Evolutionary conservation across 768 basidiomycete genomes (phyloP).

Genomic region (Naganishia friedmannii): DNA sequence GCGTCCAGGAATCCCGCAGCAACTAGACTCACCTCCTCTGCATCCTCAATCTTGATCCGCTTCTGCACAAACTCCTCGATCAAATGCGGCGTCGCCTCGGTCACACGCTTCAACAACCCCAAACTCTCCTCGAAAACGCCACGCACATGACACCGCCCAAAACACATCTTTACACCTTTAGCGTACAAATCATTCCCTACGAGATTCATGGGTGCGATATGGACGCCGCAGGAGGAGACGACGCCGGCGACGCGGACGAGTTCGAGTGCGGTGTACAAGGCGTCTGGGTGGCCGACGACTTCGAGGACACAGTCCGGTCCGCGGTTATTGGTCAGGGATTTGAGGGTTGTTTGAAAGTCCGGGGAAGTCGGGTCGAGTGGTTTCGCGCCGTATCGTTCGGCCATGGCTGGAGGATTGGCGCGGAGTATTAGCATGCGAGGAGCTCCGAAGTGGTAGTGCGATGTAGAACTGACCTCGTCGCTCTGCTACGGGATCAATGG

Average conservation of each 20-base stretch:
- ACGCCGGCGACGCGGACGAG: conserved; percentile 48
- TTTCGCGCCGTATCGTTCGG: conserved; percentile 51
- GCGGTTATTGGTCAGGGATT: conserved; percentile 41
- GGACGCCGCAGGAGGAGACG: conserved; percentile 46
- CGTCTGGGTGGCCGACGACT: conserved; percentile 48
- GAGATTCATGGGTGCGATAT: conserved; percentile 37
- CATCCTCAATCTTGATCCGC: conserved; percentile 28
- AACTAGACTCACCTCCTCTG: conserved; percentile 23
- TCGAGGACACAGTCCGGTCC: conserved; percentile 52
- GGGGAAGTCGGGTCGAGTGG: conserved; percentile 35
- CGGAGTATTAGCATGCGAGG: too few relatives aligned
- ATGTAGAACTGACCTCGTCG: conserved; percentile 26
- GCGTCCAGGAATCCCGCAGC: background rate
- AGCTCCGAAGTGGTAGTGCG: too few relatives aligned
- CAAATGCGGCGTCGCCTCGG: conserved; percentile 30
- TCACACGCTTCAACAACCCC: conserved; percentile 26
- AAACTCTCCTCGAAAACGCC: conserved; percentile 25
- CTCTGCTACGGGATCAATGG: conserved; percentile 35
- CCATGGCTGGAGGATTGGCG: conserved; percentile 39
- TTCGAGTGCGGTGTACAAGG: conserved; percentile 44
- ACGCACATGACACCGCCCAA: conserved; percentile 41
- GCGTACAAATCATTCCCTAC: conserved; percentile 39
- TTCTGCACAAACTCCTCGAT: conserved; percentile 34
- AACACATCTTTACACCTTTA: conserved; percentile 36
- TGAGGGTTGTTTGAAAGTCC: conserved; percentile 33